Base-by-base conservation (phyloP, 768 basidiomycete species). In the Pleurotus tuoliensis region DNA sequence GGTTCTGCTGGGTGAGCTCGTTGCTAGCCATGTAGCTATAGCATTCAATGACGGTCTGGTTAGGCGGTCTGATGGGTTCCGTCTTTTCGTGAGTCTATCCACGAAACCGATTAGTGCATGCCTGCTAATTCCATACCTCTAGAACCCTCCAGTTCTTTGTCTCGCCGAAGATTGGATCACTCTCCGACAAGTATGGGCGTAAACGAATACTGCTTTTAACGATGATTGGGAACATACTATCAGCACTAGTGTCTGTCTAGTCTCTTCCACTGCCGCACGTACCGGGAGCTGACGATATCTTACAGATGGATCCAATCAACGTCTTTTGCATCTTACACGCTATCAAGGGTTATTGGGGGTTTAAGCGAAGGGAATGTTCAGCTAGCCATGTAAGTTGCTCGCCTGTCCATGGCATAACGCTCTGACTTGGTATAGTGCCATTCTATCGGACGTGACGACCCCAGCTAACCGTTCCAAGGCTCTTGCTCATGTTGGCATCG, bases 331-430 rank as follows among this genome's bases (percentile, higher is more conserved):
- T 87, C 90, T 0, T 98, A 92, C 67, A 79, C 94, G 77, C 81
- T 95, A 22, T 94, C 94, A 7, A 83, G 96, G 12, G 77, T 98
- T 4, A 85, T 98, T 37, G 95, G 95, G 8, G 96, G 96, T 3
- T 76, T 98, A 7, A 93, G 91, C 64, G 96, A 99, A 75, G 96
- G 96, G 45, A 99, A 99, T 66, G 96, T 98, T 9, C 96, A 99
- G 67, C 77, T 99, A 45, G 90, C 92, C 46, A 94, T 94, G 94
- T 94, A 66, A 62, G 88, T 80, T 47, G 27, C 22, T 30, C 37
- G n/a, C 20, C 6, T 27, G n/a, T 43, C 46, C 27, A 24, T 13
- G 11, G 24, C 39, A 38, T 13, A 25, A n/a, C 40, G 34, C 15
- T 15, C 57, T 40, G 56, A 56, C 20, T 25, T 57, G 53, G 18